phyloP scores from a whole-genome alignment of 2,329 filamentous ascomycete species.

The Fusarium sp. region DNA sequence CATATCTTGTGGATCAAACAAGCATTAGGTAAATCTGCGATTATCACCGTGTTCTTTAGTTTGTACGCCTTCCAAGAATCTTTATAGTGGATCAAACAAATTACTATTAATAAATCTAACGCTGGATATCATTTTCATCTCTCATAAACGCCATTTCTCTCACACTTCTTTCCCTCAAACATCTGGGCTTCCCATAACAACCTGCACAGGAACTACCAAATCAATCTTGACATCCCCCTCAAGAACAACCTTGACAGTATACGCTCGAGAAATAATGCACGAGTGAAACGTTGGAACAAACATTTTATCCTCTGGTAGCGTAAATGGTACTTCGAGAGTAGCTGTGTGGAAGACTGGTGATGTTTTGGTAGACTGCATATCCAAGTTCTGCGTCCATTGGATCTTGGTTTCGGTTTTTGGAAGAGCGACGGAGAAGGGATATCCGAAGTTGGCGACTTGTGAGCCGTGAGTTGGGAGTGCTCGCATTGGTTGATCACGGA shows the following conservation, averaged over 20 bases:
- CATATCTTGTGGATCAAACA: not conserved
- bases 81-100: not conserved
- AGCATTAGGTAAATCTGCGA: not conserved
- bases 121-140: slow-evolving; percentile 35
- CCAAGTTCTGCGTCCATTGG: slow-evolving; percentile 34
- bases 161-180: not conserved
- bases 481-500: slow-evolving; percentile 33
- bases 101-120: slow-evolving; percentile 34
- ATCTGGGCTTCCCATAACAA: slow-evolving; percentile 30
- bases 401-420: slow-evolving; percentile 6
- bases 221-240: slow-evolving; percentile 37
- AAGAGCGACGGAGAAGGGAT: slow-evolving; percentile 20
- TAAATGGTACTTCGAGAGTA: slow-evolving; percentile 26
- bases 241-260: slow-evolving; percentile 23
- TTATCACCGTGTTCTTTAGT: not conserved
- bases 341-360: slow-evolving; percentile 36
- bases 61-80: not conserved
- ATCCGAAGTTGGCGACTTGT: slow-evolving; percentile 24
- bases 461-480: slow-evolving; percentile 32
- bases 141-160: not conserved
- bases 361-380: slow-evolving; percentile 8
- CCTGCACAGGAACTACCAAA: slow-evolving; percentile 28
- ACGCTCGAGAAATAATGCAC: slow-evolving; percentile 26
- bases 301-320: slow-evolving; percentile 29
- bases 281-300: slow-evolving; percentile 35